A percentile compares a stretch with the other conserved stretches of the same genome.
Evolutionary conservation across 192 early-diverging fungal species (phyloP).

Genomic region (Coemansia sp.): DNA sequence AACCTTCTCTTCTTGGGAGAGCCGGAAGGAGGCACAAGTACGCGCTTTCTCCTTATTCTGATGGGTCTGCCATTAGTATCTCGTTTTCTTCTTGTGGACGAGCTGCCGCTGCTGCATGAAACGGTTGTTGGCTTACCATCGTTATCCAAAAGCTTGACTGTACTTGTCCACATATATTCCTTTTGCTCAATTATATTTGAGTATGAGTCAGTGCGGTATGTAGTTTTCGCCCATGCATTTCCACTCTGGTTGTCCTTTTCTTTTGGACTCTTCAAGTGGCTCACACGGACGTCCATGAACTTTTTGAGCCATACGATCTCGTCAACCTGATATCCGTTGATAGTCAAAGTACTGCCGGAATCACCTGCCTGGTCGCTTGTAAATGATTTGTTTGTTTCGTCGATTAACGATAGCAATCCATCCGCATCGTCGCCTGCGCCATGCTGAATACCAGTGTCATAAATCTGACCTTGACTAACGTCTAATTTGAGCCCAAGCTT

Average conservation of each 20-base stretch:
- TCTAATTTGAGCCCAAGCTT: constrained; percentile 26
- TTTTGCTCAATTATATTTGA: constrained; percentile 4
- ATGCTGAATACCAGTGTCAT: constrained; percentile 47
- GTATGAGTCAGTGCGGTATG: constrained; percentile 29
- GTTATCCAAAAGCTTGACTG: constrained; percentile 35
- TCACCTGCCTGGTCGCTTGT: constrained; percentile 7
- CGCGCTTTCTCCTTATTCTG: constrained; percentile 14
- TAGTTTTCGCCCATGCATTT: constrained; percentile 8
- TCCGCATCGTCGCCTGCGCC: constrained; percentile 25
- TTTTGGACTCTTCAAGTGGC: constrained; percentile 27
- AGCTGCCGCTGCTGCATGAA: neutral
- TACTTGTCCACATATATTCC: constrained; percentile 12
- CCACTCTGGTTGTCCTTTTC: constrained; percentile 20
- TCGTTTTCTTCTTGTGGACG: constrained; percentile 2
- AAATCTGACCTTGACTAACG: constrained; percentile 33
- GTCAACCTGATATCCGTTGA: constrained; percentile 11
- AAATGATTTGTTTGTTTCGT: constrained; percentile 5
- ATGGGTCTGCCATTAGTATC: constrained; percentile 13
- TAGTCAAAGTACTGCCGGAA: constrained; percentile 8
- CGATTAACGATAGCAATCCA: constrained; percentile 18
- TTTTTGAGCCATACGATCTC: constrained; percentile 23
- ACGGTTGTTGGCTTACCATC: constrained; percentile 17
- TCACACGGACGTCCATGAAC: constrained; percentile 31
- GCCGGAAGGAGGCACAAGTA: constrained; percentile 1
- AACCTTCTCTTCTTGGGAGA: constrained; percentile 7